Percentiles rank a stretch among this genome's conserved stretches.
phyloP scores from a whole-genome alignment of 2,329 filamentous ascomycete genomes.

The Apiospora kogelbergensis region DNA sequence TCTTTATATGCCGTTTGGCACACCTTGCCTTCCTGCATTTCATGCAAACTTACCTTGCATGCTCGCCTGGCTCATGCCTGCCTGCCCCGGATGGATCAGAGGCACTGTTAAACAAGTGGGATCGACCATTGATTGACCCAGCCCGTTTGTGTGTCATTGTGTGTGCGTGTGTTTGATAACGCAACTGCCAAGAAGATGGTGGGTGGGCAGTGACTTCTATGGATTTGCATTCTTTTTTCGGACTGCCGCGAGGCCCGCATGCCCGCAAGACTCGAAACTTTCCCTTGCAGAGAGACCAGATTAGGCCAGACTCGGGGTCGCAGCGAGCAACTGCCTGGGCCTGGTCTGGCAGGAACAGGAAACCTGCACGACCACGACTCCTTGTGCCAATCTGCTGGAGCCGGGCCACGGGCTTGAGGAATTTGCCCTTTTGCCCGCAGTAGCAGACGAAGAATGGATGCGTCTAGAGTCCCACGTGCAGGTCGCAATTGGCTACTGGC shows the following conservation, averaged over 20 bases:
- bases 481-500: slow-evolving; percentile 3
- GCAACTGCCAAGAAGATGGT: slow-evolving; percentile 6
- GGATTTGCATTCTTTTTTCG: slow-evolving; percentile 6
- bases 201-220: slow-evolving; percentile 5
- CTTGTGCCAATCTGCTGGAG: background rate
- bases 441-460: background rate
- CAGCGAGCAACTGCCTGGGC: background rate
- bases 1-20: slow-evolving; percentile 3
- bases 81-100: background rate
- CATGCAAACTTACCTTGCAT: background rate
- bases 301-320: background rate
- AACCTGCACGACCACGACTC: background rate
- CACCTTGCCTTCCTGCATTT: background rate
- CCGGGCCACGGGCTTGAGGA: background rate
- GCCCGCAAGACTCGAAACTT: slow-evolving; percentile 4
- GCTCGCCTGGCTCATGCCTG: background rate
- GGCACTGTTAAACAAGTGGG: background rate
- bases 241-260: background rate
- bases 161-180: slow-evolving; percentile 5
- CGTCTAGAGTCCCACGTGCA: slow-evolving; percentile 8
- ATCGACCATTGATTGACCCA: background rate
- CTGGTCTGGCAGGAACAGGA: background rate
- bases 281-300: background rate
- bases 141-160: slow-evolving; percentile 3
- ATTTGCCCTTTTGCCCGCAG: slow-evolving; percentile 6